Evolutionary conservation across 768 basidiomycete species (phyloP).

Genomic region (Kockovaella imperatae): DNA sequence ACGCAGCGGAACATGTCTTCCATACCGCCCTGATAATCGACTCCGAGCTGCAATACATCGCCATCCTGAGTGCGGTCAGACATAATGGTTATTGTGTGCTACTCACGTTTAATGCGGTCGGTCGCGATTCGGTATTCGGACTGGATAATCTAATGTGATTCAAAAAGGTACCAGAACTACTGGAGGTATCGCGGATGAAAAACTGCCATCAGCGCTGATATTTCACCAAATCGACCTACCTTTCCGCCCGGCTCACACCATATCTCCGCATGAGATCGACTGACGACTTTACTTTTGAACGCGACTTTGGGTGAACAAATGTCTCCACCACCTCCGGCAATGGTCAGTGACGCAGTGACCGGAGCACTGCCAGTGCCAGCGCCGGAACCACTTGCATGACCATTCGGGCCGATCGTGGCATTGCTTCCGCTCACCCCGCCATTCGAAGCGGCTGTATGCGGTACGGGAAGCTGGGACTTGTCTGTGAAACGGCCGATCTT

Average conservation of each 20-base stretch:
- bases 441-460: not conserved
- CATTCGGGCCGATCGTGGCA: constrained; percentile 50
- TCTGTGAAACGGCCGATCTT: constrained; percentile 95
- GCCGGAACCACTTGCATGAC: constrained; percentile 7
- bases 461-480: constrained; percentile 26
- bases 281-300: constrained; percentile 93
- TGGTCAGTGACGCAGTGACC: constrained; percentile 6
- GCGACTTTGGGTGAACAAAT: constrained; percentile 72
- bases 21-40: constrained; percentile 94
- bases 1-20: constrained; percentile 97
- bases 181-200: constrained; percentile 82
- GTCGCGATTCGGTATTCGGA: constrained; percentile 70
- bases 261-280: constrained; percentile 86
- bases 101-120: constrained; percentile 59
- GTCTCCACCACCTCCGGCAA: constrained; percentile 44
- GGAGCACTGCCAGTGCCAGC: not conserved
- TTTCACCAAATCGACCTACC: constrained; percentile 28
- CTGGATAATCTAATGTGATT: constrained; percentile 85
- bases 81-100: not conserved
- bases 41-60: constrained; percentile 86
- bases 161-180: constrained; percentile 83
- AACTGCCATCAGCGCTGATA: constrained; percentile 51
- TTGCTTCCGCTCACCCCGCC: not conserved
- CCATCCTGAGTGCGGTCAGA: constrained; percentile 53
- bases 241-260: constrained; percentile 56